Percentiles rank a stretch among this genome's conserved stretches.
These are phyloP conservation scores for Trichoderma sp. DNA, from an alignment of 2,329 filamentous ascomycete species.

Conservation along the genomic window DNA sequence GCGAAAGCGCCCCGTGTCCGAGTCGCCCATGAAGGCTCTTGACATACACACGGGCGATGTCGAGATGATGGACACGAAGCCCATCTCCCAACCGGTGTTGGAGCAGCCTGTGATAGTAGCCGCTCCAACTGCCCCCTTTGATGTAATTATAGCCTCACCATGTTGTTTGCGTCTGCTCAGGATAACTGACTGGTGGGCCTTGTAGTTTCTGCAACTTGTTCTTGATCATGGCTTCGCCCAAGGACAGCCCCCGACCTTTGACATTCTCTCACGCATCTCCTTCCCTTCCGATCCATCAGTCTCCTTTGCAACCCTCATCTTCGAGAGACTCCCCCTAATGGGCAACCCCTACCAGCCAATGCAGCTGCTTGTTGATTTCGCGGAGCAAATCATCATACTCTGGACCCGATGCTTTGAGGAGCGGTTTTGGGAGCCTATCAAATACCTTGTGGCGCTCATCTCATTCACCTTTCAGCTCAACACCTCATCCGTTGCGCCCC, in stretches of 20 bases:
- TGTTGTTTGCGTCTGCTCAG: neutral
- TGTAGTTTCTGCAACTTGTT: conserved; percentile 62
- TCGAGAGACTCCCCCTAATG: conserved; percentile 65
- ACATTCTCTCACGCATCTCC: conserved; percentile 64
- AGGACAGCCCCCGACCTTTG: conserved; percentile 64
- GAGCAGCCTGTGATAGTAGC: conserved; percentile 32
- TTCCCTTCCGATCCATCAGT: conserved; percentile 65
- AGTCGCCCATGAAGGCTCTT: conserved; percentile 67
- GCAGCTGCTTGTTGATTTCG: conserved; percentile 66
- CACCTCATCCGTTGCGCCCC: conserved; percentile 59
- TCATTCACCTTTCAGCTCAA: conserved; percentile 65
- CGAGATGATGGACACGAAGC: conserved; percentile 40
- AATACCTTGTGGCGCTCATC: conserved; percentile 65
- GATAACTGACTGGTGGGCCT: conserved; percentile 31
- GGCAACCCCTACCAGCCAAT: conserved; percentile 52
- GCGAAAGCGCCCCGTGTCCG: conserved; percentile 65
- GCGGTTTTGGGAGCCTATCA: conserved; percentile 63
- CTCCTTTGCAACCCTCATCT: conserved; percentile 67
- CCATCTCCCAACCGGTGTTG: conserved; percentile 29
- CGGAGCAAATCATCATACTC: conserved; percentile 63
- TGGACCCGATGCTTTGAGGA: conserved; percentile 71
- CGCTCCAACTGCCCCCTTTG: conserved; percentile 43
- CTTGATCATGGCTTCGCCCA: conserved; percentile 62
- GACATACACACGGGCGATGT: conserved; percentile 54
- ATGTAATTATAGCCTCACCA: conserved; percentile 43